Evolutionary conservation across 306 rosid species (phyloP).

Genomic region (Clitoria ternatea): DNA sequence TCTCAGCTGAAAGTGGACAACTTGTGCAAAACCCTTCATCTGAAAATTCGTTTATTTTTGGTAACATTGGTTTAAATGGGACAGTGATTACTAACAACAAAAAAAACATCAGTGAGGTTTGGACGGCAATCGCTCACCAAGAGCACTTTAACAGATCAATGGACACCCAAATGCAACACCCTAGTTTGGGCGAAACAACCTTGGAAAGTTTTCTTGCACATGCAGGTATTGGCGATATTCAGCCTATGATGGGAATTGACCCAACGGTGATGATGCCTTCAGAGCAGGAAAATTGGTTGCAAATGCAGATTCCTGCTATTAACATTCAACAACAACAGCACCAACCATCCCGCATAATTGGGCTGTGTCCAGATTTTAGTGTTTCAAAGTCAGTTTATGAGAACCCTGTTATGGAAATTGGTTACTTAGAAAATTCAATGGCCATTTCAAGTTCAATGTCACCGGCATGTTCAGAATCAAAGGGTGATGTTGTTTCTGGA

Average conservation of each 20-base stretch:
- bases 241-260: constrained; percentile 21
- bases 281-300: constrained; percentile 40
- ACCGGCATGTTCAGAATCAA: constrained; percentile 38
- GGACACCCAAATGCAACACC: constrained; percentile 2
- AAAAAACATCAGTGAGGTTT: neutral
- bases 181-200: constrained; percentile 24
- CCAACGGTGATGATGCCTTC: constrained; percentile 33
- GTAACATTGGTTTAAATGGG: constrained; percentile 27
- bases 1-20: constrained; percentile 34
- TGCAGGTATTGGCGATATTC: constrained; percentile 9
- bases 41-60: constrained; percentile 11
- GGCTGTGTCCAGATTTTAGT: neutral
- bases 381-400: constrained; percentile 31
- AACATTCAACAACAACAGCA: constrained; percentile 13
- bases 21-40: constrained; percentile 36
- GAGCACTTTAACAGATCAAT: constrained; percentile 3
- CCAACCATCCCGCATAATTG: neutral
- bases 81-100: constrained; percentile 27
- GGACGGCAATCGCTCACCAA: constrained; percentile 27
- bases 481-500: neutral
- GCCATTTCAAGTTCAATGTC: constrained; percentile 27
- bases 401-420: constrained; percentile 28
- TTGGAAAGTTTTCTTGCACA: constrained; percentile 28
- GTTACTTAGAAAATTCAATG: constrained; percentile 34
- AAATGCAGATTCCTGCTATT: constrained; percentile 6